Percentiles rank a stretch among this genome's conserved stretches.
Evolutionary conservation across 208 protist genomes (phyloP).

Genomic region (Trypanosoma rangeli): DNA sequence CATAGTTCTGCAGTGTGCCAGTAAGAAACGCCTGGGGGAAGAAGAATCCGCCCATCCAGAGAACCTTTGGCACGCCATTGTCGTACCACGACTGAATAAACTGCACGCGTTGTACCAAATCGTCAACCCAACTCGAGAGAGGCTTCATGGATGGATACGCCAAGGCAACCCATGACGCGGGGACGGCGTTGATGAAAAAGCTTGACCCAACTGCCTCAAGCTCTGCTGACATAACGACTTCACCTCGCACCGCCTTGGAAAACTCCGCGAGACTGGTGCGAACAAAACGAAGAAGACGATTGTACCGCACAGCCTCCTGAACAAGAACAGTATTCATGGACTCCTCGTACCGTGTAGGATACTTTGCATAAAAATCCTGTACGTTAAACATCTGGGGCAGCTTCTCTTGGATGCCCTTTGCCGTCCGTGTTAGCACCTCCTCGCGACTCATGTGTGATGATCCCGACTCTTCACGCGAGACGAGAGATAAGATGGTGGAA

Average conservation of each 20-base stretch:
- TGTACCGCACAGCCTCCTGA: constrained; percentile 94
- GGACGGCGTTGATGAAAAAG: constrained; percentile 96
- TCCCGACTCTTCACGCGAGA: constrained; percentile 65
- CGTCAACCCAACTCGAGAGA: constrained; percentile 96
- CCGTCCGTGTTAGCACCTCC: constrained; percentile 73
- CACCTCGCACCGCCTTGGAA: constrained; percentile 90
- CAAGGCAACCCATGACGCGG: constrained; percentile 77
- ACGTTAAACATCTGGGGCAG: constrained; percentile 88
- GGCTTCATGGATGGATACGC: constrained; percentile 97
- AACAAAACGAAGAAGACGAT: constrained; percentile 92
- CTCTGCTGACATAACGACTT: constrained; percentile 96
- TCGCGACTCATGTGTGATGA: constrained; percentile 46
- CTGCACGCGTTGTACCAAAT: constrained; percentile 87
- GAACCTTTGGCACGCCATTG: constrained; percentile 75
- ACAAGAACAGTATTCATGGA: constrained; percentile 96
- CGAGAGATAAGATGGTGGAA: constrained; percentile 79
- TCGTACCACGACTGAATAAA: constrained; percentile 94
- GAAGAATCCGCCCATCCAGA: constrained; percentile 98
- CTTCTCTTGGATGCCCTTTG: constrained; percentile 82
- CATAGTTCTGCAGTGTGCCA: constrained; percentile 96
- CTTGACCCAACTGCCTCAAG: constrained; percentile 94
- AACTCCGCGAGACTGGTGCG: constrained; percentile 91
- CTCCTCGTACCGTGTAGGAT: constrained; percentile 92
- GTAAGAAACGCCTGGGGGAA: constrained; percentile 98
- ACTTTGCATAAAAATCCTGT: constrained; percentile 77